Base-by-base conservation (phyloP, 2,329 filamentous ascomycete species). In the Neofusicoccum umdonicola region DNA sequence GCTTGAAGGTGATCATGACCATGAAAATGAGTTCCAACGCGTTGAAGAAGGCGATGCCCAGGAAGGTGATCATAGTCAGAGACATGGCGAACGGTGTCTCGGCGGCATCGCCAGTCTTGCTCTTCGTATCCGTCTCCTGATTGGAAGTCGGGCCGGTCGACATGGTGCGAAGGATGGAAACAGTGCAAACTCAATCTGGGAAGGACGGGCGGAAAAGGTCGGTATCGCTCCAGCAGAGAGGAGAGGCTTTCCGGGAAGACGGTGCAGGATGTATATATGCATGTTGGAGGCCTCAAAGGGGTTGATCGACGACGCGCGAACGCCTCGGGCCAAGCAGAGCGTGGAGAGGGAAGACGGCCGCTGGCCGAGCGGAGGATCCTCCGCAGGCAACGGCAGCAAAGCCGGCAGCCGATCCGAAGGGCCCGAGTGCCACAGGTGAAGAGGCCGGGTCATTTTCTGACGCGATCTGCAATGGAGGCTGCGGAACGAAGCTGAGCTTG, bases 1-100 rank as follows among this genome's bases (percentile, higher is more conserved):
- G 75, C 31, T 81, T 80, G 72, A 84, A 84, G 13, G 52, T 56
- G 37, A 56, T n/a, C 17, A 42, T 19, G 15, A 56, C 52, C n/a
- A 56, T 11, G 35, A 56, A 19, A 13, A 42, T 13, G 35, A 61
- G 56, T 27, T 61, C 41, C 11, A n/a, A 4, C 0, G 44, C 56
- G 42, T 61, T 61, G 27, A 47, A 61, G 15, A 35, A n/a, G 17
- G 41, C 41, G 41, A 61, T 61, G 11, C 41, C 56, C 52, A 56
- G 19, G 52, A 56, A 56, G 8, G 56, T 22, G 7, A 61, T 35
- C 56, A 48, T 48, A 42, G 41, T 13, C 56, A 60, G 56, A 8
- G 56, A 31, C 37, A 60, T 9, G 56, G 56, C 56, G 39, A 31
- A 54, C 4, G 50, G 35, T 7, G 50, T 54, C n/a, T 54, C n/a